phyloP scores from a whole-genome alignment of 768 basidiomycete species.

The Collybia mongolica region DNA sequence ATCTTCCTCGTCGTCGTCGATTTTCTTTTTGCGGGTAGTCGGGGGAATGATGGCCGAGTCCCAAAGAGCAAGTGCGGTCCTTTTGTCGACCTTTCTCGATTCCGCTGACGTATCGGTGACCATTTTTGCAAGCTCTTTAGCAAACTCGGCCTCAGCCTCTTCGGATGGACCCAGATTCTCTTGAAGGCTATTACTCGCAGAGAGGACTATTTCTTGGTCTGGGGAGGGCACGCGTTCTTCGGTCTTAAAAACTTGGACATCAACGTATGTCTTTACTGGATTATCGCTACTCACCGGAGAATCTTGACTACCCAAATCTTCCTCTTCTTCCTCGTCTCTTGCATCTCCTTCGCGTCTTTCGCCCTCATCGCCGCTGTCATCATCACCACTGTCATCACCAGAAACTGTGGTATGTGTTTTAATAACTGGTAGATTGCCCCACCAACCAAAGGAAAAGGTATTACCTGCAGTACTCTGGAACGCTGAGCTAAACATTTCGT shows the following conservation, averaged over 20 bases:
- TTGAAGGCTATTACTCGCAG: conserved; percentile 49
- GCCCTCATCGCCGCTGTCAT: conserved; percentile 68
- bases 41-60: conserved; percentile 81
- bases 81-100: conserved; percentile 84
- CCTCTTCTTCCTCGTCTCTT: conserved; percentile 63
- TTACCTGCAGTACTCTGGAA: conserved; percentile 57
- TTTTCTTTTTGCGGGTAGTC: conserved; percentile 61
- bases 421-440: background rate
- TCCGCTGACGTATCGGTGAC: conserved; percentile 86
- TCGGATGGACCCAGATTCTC: conserved; percentile 82
- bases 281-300: conserved; percentile 45
- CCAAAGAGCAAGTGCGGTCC: conserved; percentile 83
- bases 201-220: conserved; percentile 74
- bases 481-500: conserved; percentile 79
- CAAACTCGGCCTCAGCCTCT: conserved; percentile 92
- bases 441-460: background rate
- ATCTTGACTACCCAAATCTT: conserved; percentile 51
- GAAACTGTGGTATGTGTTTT: conserved; percentile 11
- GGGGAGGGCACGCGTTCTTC: conserved; percentile 79
- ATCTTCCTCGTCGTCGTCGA: conserved; percentile 58
- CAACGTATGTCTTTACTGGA: background rate
- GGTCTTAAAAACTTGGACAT: conserved; percentile 29
- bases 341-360: conserved; percentile 47
- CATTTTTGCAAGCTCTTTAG: conserved; percentile 93
- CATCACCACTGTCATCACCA: conserved; percentile 52